Evolutionary conservation across 495 filamentous ascomycete species (phyloP).

Genomic region (Monascus purpureus): DNA sequence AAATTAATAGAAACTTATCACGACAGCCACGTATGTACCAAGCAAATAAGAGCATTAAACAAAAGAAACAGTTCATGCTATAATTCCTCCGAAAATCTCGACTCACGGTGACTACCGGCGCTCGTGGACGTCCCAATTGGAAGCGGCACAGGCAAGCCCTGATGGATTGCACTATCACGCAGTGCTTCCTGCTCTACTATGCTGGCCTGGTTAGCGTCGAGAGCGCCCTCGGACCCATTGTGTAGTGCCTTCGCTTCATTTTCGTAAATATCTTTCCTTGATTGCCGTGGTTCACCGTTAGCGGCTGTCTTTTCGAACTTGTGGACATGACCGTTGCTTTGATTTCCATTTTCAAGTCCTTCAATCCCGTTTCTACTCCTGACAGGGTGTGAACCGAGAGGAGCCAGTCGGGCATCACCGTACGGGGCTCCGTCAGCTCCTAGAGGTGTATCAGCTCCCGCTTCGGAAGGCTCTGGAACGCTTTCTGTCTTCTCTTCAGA

Average conservation of each 20-base stretch:
- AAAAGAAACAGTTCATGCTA: no score
- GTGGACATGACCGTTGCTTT: background rate
- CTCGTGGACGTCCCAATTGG: conserved; percentile 14
- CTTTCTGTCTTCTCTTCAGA: conserved; percentile 6
- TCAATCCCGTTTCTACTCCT: background rate
- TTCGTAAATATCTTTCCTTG: background rate
- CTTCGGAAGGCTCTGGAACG: conserved; percentile 9
- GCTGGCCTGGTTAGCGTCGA: conserved; percentile 15
- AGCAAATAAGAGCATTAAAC: no score
- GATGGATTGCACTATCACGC: conserved; percentile 34
- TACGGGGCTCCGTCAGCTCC: no score
- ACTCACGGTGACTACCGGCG: conserved; percentile 29
- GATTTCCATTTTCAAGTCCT: background rate
- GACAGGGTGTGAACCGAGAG: conserved; percentile 22
- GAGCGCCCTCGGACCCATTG: conserved; percentile 28
- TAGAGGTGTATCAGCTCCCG: conserved; percentile 5
- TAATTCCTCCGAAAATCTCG: conserved; percentile 36
- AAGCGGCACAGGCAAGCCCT: conserved; percentile 27
- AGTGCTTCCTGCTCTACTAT: conserved; percentile 26
- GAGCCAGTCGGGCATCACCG: conserved; percentile 10
- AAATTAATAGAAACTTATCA: no score
- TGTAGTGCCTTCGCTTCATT: conserved; percentile 21
- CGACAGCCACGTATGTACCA: no score
- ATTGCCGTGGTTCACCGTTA: background rate
- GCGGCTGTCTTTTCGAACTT: conserved; percentile 2